Conservation (phyloP, 352 stramenopile species). For the Albugo laibachii region DNA sequence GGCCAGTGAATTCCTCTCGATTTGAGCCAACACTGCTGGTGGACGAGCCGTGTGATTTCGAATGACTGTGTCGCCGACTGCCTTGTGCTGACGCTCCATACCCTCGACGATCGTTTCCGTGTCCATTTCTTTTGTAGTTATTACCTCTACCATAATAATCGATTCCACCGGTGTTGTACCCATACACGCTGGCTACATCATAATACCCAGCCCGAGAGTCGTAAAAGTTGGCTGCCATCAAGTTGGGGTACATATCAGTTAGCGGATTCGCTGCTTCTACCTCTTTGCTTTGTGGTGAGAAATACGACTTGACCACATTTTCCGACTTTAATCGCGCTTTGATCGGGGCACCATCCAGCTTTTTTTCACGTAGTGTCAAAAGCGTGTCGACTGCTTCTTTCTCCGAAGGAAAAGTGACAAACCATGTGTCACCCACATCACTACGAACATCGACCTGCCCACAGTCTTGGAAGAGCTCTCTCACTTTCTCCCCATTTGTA, state of each 20-base stretch:
- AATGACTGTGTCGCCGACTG: no score
- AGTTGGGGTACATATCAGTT: background rate
- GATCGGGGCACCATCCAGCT: conserved; percentile 75
- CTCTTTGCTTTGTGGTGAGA: conserved; percentile 28
- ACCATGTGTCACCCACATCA: conserved; percentile 88
- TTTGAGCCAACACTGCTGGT: no score
- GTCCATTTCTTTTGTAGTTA: background rate
- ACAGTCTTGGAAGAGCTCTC: conserved; percentile 71
- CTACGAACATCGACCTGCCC: conserved; percentile 69
- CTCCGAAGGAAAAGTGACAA: conserved; percentile 80
- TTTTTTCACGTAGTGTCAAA: conserved; percentile 73
- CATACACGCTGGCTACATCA: no score
- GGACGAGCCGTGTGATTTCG: no score
- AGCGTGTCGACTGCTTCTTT: conserved; percentile 72
- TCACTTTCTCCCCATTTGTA: conserved; percentile 63
- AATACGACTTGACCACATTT: conserved; percentile 84
- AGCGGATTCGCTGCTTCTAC: conserved; percentile 2
- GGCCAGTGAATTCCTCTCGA: no score
- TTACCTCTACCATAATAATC: conserved; percentile 14
- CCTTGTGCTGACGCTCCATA: no score
- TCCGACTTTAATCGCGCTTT: conserved; percentile 86
- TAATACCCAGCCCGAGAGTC: no score
- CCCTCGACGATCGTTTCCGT: no score
- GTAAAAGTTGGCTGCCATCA: no score
- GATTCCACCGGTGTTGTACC: no score